Evolutionary conservation across 305 asterid genomes (phyloP).

Genomic region (Galium porrigens): DNA sequence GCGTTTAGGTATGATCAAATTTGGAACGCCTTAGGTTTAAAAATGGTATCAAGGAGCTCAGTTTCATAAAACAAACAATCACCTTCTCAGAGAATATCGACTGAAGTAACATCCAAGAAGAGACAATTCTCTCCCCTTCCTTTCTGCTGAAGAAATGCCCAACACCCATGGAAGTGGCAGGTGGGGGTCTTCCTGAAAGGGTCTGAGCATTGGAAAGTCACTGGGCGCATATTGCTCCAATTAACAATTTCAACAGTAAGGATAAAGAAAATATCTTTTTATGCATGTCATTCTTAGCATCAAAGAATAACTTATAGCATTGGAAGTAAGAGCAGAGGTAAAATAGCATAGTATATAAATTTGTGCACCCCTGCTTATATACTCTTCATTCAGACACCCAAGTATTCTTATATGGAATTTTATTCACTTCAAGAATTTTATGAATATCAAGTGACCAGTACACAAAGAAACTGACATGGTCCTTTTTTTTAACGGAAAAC

Average conservation of each 20-base stretch:
- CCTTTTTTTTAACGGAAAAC: too few species aligned
- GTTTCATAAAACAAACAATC: conserved; percentile 18
- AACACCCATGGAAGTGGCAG: conserved; percentile 95
- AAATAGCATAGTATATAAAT: too few species aligned
- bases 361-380: not conserved
- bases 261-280: not conserved
- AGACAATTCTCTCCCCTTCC: conserved; percentile 50
- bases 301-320: not conserved
- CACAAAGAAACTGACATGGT: too few species aligned
- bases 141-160: conserved; percentile 82
- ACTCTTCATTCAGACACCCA: not conserved
- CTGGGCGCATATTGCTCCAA: conserved; percentile 15
- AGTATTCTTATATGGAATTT: not conserved
- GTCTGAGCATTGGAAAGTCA: conserved; percentile 39
- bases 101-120: conserved; percentile 41
- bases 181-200: conserved; percentile 96
- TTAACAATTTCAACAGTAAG: conserved; percentile 2
- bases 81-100: conserved; percentile 54
- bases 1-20: conserved; percentile 12
- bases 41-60: conserved; percentile 11
- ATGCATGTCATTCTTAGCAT: not conserved
- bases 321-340: not conserved
- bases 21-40: conserved; percentile 13
- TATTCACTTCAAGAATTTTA: not conserved
- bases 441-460: not conserved